Conservation (phyloP, 2,329 filamentous ascomycete genomes). For the Pseudodiploospora longispora region DNA sequence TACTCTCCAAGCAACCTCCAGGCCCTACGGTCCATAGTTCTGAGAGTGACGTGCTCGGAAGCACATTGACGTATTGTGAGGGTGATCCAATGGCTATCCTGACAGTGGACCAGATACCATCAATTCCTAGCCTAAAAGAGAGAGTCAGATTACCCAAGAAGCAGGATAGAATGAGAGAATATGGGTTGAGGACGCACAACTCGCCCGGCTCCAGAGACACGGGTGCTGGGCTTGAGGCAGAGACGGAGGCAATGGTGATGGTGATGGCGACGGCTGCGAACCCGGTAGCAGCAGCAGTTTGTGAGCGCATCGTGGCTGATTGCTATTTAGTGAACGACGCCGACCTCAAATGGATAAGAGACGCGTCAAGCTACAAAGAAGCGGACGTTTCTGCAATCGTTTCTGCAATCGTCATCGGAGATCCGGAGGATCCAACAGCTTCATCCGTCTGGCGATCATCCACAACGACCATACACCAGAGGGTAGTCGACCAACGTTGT, state of each 20-base stretch:
- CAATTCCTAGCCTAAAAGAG: slow-evolving; percentile 47
- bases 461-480: too few species aligned
- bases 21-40: slow-evolving; percentile 62
- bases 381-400: too few species aligned
- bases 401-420: too few species aligned
- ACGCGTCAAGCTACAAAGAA: too few species aligned
- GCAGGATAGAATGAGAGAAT: neutral
- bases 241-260: slow-evolving; percentile 4
- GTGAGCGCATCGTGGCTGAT: too few species aligned
- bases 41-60: slow-evolving; percentile 59
- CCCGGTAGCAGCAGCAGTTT: too few species aligned
- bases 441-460: too few species aligned
- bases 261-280: neutral
- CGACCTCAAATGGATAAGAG: too few species aligned
- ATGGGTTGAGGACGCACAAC: slow-evolving; percentile 11
- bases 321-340: too few species aligned
- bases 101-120: slow-evolving; percentile 67
- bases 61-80: slow-evolving; percentile 27
- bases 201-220: slow-evolving; percentile 14
- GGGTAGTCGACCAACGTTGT: too few species aligned
- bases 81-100: slow-evolving; percentile 41
- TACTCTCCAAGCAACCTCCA: slow-evolving; percentile 45
- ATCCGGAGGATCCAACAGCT: too few species aligned
- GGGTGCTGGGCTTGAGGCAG: slow-evolving; percentile 12
- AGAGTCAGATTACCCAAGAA: neutral